Conservation (phyloP, 257 asterid species). For the Primulina eburnea region DNA sequence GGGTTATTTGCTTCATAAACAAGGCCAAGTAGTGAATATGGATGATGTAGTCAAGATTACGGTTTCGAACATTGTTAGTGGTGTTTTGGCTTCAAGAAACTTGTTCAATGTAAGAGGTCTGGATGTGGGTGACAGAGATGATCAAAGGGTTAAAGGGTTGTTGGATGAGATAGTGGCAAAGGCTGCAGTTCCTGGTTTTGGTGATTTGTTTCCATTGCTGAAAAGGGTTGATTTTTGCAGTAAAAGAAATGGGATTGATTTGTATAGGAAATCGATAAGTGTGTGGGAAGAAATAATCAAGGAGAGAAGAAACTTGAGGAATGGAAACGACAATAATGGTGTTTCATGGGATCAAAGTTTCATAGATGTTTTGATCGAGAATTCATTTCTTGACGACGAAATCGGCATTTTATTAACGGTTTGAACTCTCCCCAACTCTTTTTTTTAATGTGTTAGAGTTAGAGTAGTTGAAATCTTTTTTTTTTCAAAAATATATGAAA, state of each 20-base stretch:
- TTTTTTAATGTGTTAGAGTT: too few relatives aligned
- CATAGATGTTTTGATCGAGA: conserved; percentile 17
- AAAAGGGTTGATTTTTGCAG: conserved; percentile 21
- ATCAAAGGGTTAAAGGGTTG: conserved; percentile 3
- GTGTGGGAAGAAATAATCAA: conserved; percentile 18
- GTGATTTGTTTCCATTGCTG: conserved; percentile 15
- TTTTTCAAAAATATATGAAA: background rate
- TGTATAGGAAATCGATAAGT: background rate
- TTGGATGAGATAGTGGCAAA: conserved; percentile 13
- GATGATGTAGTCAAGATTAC: conserved; percentile 14
- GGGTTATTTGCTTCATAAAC: background rate
- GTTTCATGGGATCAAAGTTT: conserved; percentile 7
- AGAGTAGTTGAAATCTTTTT: too few relatives aligned
- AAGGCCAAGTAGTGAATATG: conserved; percentile 16
- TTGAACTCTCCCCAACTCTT: background rate
- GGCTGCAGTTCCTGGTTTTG: conserved; percentile 15
- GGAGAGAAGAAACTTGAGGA: conserved; percentile 6
- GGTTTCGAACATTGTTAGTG: conserved; percentile 6
- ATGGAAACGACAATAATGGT: background rate
- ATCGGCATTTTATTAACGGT: conserved; percentile 21
- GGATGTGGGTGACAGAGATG: conserved; percentile 4
- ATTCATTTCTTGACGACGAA: conserved; percentile 18
- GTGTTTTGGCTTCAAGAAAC: conserved; percentile 1
- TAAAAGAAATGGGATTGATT: conserved; percentile 6
- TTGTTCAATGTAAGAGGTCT: background rate